These are phyloP conservation scores for Luffa acutangula DNA, from an alignment of 306 rosid genomes.

Conservation along the genomic window DNA sequence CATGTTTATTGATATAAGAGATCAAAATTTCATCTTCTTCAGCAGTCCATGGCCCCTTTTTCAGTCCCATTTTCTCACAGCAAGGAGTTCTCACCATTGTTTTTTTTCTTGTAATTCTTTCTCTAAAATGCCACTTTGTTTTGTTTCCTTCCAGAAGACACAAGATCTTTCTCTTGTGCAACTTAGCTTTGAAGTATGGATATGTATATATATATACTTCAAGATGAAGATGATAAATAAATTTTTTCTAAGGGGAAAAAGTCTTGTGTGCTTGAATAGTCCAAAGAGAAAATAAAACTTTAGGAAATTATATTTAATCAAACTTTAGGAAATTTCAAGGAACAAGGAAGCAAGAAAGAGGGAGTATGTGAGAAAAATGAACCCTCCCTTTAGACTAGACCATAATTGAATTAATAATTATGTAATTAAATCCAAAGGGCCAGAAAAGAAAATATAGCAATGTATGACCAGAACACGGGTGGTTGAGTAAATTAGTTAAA, in stretches of 20 bases:
- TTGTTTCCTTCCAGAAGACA: background rate
- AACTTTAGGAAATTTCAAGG: background rate
- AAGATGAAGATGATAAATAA: background rate
- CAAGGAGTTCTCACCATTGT: slow-evolving; percentile 95
- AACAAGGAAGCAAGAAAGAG: background rate
- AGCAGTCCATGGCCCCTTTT: slow-evolving; percentile 84
- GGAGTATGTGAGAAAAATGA: background rate
- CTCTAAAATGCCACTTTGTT: background rate
- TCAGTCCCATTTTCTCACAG: slow-evolving; percentile 88
- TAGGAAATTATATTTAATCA: background rate
- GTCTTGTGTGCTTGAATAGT: background rate
- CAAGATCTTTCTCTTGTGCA: background rate
- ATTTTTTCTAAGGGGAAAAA: background rate
- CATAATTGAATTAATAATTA: background rate
- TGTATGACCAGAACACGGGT: background rate
- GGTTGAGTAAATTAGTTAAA: background rate
- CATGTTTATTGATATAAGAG: slow-evolving; percentile 44
- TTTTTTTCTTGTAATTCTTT: background rate
- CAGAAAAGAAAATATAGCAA: background rate
- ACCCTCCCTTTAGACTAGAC: background rate
- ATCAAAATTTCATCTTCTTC: slow-evolving; percentile 72
- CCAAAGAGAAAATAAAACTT: background rate
- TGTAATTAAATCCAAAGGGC: background rate
- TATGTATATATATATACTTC: background rate
- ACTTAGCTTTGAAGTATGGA: background rate